Base-by-base conservation (phyloP, 2,329 filamentous ascomycete genomes). In the Colletotrichum tofieldiae region DNA sequence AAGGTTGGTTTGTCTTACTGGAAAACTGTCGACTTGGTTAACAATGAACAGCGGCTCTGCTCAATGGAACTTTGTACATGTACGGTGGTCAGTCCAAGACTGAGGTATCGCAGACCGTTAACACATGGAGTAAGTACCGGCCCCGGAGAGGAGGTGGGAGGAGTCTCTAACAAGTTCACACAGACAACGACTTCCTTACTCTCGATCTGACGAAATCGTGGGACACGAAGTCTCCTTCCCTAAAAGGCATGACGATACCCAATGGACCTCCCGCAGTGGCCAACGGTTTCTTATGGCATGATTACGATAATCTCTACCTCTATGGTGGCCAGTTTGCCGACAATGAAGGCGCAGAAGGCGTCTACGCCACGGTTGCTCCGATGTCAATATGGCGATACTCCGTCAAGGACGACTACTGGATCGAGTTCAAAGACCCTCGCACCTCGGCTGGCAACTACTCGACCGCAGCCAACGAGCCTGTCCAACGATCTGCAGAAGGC, bases 321-420 rank as follows among this genome's bases (percentile, higher is more conserved):
- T 95, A 95, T 75, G 93, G 93, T 23, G 93, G 93, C 23, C 86
- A 94, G 75, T 94, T 92, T 76, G 91, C 92, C 0, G 92, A 93
- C 75, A 86, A 85, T 6, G 73, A 69, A 2, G 72, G 72, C 8
- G 73, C 55, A 3, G 61, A 63, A 35, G 62, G 52, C 18, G 91
- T 92, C 0, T 81, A 84, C 8, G 83, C 81, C 7, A 81, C 87
- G 0, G 93, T 93, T 0, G 83, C 84, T 1, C 83, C 89, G 0
- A 88, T 92, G 64, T 90, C 91, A 0, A 84, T 92, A 1, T 95
- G 93, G 93, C 86, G 90, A 77, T 95, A 94, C 79, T 85, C 90
- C 60, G 90, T 94, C 75, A 78, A 79, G 12, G 85, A 86, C 11
- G 82, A 84, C 41, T 80, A 83, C 2, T 95, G 93, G 93, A 86